Evolutionary conservation across 73 alveolate species (phyloP).

Genomic region (Paramecium primaurelia): DNA sequence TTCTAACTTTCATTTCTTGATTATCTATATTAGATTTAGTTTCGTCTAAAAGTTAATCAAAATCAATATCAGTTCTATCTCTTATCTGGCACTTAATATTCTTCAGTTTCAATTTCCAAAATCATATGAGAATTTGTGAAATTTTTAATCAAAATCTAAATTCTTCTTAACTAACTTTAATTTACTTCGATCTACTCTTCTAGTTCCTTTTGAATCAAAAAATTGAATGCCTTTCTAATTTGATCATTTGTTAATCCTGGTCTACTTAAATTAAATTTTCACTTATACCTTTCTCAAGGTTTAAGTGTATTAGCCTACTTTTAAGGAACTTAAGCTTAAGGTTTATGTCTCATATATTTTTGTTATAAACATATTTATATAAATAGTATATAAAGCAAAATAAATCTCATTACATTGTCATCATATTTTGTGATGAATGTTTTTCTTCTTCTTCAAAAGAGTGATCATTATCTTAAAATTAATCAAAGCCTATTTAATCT

Average conservation of each 20-base stretch:
- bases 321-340: neutral
- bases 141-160: slow-evolving; percentile 94
- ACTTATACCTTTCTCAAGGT: neutral
- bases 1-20: slow-evolving; percentile 86
- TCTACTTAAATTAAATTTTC: neutral
- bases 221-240: slow-evolving; percentile 97
- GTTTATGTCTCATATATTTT: neutral
- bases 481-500: neutral
- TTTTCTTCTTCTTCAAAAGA: neutral
- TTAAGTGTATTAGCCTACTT: neutral
- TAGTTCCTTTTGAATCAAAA: slow-evolving; percentile 94
- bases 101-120: slow-evolving; percentile 93
- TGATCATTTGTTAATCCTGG: slow-evolving; percentile 90
- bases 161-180: slow-evolving; percentile 96
- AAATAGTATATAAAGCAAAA: neutral
- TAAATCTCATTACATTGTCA: neutral
- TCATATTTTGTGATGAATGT: neutral
- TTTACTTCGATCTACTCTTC: slow-evolving; percentile 96
- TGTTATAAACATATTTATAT: neutral
- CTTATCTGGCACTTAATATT: neutral
- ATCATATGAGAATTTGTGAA: slow-evolving; percentile 96
- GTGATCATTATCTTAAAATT: neutral
- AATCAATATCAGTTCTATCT: slow-evolving; percentile 86
- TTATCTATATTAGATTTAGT: slow-evolving; percentile 93
- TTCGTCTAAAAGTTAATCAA: slow-evolving; percentile 95